Conservation (phyloP, 1,284 basidiomycete species). For the Trichosporon sp. region DNA sequence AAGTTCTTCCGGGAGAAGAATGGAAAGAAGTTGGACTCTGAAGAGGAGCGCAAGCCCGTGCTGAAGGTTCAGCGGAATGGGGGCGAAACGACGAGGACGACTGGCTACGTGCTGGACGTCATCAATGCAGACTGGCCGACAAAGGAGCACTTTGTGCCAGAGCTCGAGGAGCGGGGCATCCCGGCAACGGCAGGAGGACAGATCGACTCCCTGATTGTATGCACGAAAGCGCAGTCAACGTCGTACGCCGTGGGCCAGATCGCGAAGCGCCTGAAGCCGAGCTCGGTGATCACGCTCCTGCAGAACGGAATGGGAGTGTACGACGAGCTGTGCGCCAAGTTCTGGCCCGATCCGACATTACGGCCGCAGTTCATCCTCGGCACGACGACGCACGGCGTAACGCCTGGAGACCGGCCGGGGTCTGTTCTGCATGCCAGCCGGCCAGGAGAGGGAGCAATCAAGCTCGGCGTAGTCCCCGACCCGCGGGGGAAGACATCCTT, state of each 20-base stretch:
- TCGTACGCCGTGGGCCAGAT: slow-evolving; percentile 58
- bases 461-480: slow-evolving; percentile 75
- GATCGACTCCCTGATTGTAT: slow-evolving; percentile 71
- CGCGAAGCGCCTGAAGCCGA: slow-evolving; percentile 58
- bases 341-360: slow-evolving; percentile 66
- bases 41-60: background rate
- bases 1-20: background rate
- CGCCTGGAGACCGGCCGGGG: slow-evolving; percentile 9
- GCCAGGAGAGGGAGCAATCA: slow-evolving; percentile 56
- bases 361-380: slow-evolving; percentile 84
- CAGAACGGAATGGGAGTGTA: slow-evolving; percentile 90
- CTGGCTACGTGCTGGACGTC: slow-evolving; percentile 25
- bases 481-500: slow-evolving; percentile 46
- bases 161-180: background rate
- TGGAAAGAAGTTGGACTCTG: background rate
- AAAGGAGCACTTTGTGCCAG: background rate
- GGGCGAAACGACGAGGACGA: slow-evolving; percentile 16
- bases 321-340: slow-evolving; percentile 62
- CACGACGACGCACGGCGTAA: slow-evolving; percentile 70
- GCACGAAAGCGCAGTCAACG: slow-evolving; percentile 71
- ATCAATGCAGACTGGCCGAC: background rate
- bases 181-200: slow-evolving; percentile 1
- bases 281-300: slow-evolving; percentile 78
- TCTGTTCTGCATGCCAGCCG: slow-evolving; percentile 56
- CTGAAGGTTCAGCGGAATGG: slow-evolving; percentile 10